Conservation (phyloP, 257 asterid species). For the Solanum acaule region DNA sequence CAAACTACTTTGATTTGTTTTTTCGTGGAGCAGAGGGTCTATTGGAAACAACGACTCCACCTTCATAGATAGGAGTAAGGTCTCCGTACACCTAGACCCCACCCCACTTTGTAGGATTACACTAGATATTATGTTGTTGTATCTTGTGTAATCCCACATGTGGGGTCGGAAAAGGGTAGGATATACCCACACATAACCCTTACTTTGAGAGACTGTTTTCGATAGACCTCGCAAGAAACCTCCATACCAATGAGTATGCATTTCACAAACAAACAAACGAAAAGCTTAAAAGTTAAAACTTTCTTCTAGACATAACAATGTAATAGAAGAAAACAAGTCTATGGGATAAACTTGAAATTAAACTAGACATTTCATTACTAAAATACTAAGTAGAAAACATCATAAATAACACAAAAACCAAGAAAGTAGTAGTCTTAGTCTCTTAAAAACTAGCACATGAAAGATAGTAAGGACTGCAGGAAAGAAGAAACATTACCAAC, state of each 20-base stretch:
- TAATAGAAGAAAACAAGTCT: neutral
- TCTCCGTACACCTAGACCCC: neutral
- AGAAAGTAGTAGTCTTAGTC: neutral
- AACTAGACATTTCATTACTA: neutral
- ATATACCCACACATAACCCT: rapidly evolving
- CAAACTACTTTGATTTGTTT: neutral
- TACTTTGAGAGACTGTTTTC: neutral
- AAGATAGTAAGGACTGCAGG: neutral
- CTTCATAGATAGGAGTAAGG: neutral
- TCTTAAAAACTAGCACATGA: neutral
- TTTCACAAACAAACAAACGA: neutral
- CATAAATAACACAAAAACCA: neutral
- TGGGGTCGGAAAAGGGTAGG: neutral
- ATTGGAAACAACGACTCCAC: rapidly evolving
- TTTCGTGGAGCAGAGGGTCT: neutral
- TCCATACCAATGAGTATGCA: neutral
- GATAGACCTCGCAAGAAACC: neutral
- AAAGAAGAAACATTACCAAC: conserved; percentile 16
- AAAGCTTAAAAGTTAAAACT: neutral
- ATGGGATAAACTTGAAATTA: neutral
- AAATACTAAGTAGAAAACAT: neutral
- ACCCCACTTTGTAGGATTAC: neutral
- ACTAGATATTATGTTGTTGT: too few relatives aligned
- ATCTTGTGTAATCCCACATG: neutral
- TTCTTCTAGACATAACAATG: neutral